phyloP scores from a whole-genome alignment of 306 rosid species.

The Malus sieversii region DNA sequence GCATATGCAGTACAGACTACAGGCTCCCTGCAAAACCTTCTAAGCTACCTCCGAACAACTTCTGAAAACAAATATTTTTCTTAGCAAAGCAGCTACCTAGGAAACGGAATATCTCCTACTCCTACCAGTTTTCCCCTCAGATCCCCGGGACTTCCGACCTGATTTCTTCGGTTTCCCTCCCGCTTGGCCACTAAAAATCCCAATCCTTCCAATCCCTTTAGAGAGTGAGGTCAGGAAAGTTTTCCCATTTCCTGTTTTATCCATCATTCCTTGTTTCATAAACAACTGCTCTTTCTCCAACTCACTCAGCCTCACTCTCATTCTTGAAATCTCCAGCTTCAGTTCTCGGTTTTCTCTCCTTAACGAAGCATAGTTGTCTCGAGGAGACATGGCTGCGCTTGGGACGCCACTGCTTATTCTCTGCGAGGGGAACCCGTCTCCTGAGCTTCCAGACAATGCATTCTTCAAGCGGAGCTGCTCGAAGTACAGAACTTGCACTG shows the following conservation, averaged over 20 bases:
- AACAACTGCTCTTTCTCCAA: conserved; percentile 78
- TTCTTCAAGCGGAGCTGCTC: conserved; percentile 82
- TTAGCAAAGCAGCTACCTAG: conserved; percentile 13
- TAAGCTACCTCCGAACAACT: neutral
- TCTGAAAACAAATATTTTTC: neutral
- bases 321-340: conserved; percentile 75
- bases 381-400: conserved; percentile 85
- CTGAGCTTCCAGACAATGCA: conserved; percentile 56
- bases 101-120: conserved; percentile 67
- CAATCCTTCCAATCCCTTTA: conserved; percentile 70
- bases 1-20: neutral
- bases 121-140: conserved; percentile 63
- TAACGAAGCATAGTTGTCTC: conserved; percentile 81
- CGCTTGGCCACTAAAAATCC: conserved; percentile 55
- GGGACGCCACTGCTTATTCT: conserved; percentile 72
- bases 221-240: conserved; percentile 73
- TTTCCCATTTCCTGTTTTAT: conserved; percentile 53
- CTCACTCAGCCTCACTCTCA: conserved; percentile 86
- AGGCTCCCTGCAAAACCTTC: neutral
- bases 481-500: conserved; percentile 64
- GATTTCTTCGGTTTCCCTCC: conserved; percentile 58
- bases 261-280: conserved; percentile 84
- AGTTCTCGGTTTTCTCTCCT: conserved; percentile 80
- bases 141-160: conserved; percentile 41
- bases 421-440: conserved; percentile 55